Conservation (phyloP, 768 basidiomycete species). For the Lentinula sp. region DNA sequence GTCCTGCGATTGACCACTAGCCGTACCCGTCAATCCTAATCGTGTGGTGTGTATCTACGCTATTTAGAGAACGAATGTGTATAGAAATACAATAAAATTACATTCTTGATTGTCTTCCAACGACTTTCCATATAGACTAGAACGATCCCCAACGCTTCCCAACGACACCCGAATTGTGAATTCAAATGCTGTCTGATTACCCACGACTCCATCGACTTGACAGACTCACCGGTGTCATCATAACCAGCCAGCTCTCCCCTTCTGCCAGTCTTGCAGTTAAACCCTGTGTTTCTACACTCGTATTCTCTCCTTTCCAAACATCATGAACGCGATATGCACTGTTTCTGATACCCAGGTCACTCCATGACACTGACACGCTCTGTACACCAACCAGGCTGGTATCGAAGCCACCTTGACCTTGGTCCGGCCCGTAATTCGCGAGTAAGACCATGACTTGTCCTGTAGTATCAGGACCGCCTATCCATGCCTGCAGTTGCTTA, state of each 20-base stretch:
- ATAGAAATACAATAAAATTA: background rate
- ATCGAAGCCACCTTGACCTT: conserved; percentile 4
- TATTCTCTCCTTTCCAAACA: conserved; percentile 5
- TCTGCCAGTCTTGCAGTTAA: conserved; percentile 3
- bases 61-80: no score
- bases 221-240: background rate
- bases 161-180: background rate
- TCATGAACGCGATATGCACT: background rate
- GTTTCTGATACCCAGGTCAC: background rate
- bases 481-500: conserved; percentile 6
- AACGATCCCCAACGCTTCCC: background rate
- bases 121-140: background rate
- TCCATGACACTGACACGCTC: background rate
- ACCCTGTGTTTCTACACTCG: background rate
- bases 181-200: background rate
- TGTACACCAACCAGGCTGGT: background rate
- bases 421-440: conserved; percentile 7
- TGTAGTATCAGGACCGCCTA: conserved; percentile 2
- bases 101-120: background rate
- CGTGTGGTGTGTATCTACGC: no score
- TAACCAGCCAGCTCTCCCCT: conserved; percentile 3
- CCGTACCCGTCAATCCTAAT: no score
- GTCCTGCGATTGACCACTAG: no score
- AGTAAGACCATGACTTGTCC: conserved; percentile 3
- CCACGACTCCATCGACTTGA: background rate